A percentile compares a stretch with the other conserved stretches of the same genome.
Conservation (phyloP, 2,329 filamentous ascomycete genomes). For the Pochonia chlamydosporia region DNA sequence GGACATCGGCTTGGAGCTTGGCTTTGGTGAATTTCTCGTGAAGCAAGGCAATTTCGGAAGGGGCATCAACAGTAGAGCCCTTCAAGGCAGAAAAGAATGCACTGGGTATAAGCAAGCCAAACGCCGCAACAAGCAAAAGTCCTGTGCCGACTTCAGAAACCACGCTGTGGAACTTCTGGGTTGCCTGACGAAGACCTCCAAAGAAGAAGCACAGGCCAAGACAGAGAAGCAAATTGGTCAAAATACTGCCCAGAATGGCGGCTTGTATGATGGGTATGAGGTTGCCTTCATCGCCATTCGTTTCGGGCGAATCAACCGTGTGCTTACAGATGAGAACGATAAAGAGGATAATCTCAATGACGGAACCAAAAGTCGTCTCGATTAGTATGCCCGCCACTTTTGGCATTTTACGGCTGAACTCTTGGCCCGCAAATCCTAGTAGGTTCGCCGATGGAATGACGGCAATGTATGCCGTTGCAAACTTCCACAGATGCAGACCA, state of each 20-base stretch:
- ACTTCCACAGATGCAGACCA: conserved; percentile 35
- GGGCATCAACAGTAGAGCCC: no score
- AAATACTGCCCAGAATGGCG: conserved; percentile 75
- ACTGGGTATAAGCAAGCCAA: conserved; percentile 39
- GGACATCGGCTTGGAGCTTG: conserved; percentile 44
- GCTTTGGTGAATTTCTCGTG: conserved; percentile 14
- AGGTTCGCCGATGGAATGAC: conserved; percentile 48
- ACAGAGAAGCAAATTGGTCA: conserved; percentile 77
- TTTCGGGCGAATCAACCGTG: no score
- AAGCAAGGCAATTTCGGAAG: no score
- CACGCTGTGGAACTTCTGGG: conserved; percentile 67
- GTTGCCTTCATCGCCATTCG: conserved; percentile 5
- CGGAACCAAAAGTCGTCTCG: conserved; percentile 61
- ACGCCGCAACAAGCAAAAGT: conserved; percentile 61
- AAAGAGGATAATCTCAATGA: conserved; percentile 80
- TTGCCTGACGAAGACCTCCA: conserved; percentile 62
- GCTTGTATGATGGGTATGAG: conserved; percentile 69
- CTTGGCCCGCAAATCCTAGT: conserved; percentile 48
- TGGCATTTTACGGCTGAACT: conserved; percentile 73
- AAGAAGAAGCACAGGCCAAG: conserved; percentile 75
- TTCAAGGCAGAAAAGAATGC: conserved; percentile 25
- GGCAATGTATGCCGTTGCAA: conserved; percentile 42
- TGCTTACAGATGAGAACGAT: conserved; percentile 56
- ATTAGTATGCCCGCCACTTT: conserved; percentile 62
- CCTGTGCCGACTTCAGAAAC: conserved; percentile 76